Conservation (phyloP, 148 eudicot species). For the Arbutus unedo region DNA sequence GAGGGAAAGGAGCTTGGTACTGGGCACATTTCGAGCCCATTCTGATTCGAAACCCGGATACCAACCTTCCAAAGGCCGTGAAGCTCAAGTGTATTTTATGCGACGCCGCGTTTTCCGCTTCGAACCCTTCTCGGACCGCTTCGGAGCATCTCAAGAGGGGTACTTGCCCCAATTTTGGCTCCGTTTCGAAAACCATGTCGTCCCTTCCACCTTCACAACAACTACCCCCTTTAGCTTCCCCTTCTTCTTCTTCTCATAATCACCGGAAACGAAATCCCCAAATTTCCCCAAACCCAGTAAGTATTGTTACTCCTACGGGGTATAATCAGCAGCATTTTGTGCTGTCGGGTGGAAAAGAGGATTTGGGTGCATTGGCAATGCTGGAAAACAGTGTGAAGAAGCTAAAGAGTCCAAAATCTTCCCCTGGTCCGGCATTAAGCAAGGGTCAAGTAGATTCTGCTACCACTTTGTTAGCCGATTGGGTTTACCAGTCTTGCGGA, state of each 20-base stretch:
- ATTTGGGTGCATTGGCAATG: conserved; percentile 24
- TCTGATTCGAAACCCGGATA: conserved; percentile 11
- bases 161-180: conserved; percentile 21
- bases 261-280: conserved; percentile 12
- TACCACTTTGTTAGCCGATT: conserved; percentile 8
- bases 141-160: conserved; percentile 24
- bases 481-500: conserved; percentile 22
- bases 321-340: conserved; percentile 17
- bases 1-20: conserved; percentile 26
- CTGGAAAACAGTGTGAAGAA: conserved; percentile 23
- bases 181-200: conserved; percentile 10
- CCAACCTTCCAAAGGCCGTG: conserved; percentile 17
- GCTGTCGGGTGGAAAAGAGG: conserved; percentile 22
- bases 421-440: conserved; percentile 13
- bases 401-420: conserved; percentile 21
- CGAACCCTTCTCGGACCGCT: conserved; percentile 22
- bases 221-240: conserved; percentile 4
- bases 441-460: conserved; percentile 16
- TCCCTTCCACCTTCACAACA: not conserved
- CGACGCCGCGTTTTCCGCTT: conserved; percentile 15
- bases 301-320: not conserved
- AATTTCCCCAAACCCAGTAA: not conserved
- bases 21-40: conserved; percentile 24
- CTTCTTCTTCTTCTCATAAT: conserved; percentile 15
- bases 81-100: conserved; percentile 18